A percentile compares a stretch with the other conserved stretches of the same genome.
Conservation (phyloP, 768 basidiomycete species). For the Neoboletus brunneissimus region DNA sequence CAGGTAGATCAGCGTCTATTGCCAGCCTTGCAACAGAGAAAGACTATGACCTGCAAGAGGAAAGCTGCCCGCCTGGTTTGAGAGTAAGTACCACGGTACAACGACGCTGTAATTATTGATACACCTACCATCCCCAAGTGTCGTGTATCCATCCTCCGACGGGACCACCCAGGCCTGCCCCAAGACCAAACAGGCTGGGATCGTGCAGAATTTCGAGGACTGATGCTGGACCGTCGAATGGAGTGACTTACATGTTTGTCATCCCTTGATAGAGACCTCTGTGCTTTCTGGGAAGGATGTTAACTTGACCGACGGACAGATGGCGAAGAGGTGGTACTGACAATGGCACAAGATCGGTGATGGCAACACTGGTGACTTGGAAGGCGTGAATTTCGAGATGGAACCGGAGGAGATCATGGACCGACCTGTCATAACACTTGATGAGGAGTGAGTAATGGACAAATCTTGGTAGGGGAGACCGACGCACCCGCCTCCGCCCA, state of each 20-base stretch:
- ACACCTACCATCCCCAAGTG: slow-evolving; percentile 73
- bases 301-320: not conserved
- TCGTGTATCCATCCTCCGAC: slow-evolving; percentile 86
- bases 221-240: slow-evolving; percentile 1
- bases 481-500: slow-evolving; percentile 86
- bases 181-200: slow-evolving; percentile 82
- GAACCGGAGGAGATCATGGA: slow-evolving; percentile 1
- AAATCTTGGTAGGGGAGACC: not conserved
- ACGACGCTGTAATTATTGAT: not conserved
- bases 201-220: slow-evolving; percentile 8
- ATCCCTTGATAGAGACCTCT: slow-evolving; percentile 91
- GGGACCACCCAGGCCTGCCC: slow-evolving; percentile 77
- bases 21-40: not conserved
- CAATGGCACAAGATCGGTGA: slow-evolving; percentile 89
- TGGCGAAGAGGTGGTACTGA: slow-evolving; percentile 37
- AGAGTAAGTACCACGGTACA: slow-evolving; percentile 9
- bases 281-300: slow-evolving; percentile 55
- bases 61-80: slow-evolving; percentile 76
- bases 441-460: slow-evolving; percentile 18
- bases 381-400: slow-evolving; percentile 19
- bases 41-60: slow-evolving; percentile 65
- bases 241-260: slow-evolving; percentile 69
- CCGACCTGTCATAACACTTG: slow-evolving; percentile 81
- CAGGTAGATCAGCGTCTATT: slow-evolving; percentile 12
- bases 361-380: slow-evolving; percentile 76